Conservation (phyloP, 2,329 filamentous ascomycete genomes). For the Stagonosporopsis tanaceti region DNA sequence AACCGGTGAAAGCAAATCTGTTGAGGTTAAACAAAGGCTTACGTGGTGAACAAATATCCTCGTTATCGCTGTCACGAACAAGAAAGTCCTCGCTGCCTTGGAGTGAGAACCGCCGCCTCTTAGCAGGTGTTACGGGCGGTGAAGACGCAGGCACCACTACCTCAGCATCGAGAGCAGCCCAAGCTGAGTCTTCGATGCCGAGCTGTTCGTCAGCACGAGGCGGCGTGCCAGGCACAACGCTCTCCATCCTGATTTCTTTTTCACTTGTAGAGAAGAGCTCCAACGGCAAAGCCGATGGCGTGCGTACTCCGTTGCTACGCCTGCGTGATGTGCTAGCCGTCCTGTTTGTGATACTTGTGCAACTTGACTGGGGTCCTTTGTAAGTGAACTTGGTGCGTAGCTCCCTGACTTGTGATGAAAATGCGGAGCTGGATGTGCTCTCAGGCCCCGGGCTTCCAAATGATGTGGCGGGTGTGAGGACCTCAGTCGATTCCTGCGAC, state of each 20-base stretch:
- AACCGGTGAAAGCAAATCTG: conserved; percentile 49
- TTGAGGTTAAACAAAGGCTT: conserved; percentile 50
- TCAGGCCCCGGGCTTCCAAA: conserved; percentile 39
- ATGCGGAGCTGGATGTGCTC: conserved; percentile 33
- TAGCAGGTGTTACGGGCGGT: conserved; percentile 31
- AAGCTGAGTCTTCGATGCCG: conserved; percentile 36
- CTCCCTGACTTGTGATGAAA: conserved; percentile 40
- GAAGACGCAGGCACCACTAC: conserved; percentile 43
- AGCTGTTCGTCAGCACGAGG: conserved; percentile 15
- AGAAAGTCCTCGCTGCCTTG: conserved; percentile 59
- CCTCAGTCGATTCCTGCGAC: conserved; percentile 39
- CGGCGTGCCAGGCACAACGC: conserved; percentile 18
- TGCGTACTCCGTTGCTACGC: conserved; percentile 18
- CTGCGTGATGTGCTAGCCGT: conserved; percentile 10
- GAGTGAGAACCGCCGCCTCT: conserved; percentile 30
- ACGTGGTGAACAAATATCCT: conserved; percentile 46
- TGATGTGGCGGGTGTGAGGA: conserved; percentile 44
- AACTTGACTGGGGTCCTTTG: conserved; percentile 16
- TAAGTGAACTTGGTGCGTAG: conserved; percentile 45
- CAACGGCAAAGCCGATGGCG: conserved; percentile 16
- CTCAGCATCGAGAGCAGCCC: conserved; percentile 40
- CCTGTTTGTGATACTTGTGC: conserved; percentile 3
- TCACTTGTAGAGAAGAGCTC: conserved; percentile 2
- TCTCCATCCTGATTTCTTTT: conserved; percentile 8
- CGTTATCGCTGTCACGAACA: conserved; percentile 55